Evolutionary conservation across 306 rosid genomes (phyloP), one percentile per base, ranked within the genome.

Genomic region (Leucaena leucocephala): DNA sequence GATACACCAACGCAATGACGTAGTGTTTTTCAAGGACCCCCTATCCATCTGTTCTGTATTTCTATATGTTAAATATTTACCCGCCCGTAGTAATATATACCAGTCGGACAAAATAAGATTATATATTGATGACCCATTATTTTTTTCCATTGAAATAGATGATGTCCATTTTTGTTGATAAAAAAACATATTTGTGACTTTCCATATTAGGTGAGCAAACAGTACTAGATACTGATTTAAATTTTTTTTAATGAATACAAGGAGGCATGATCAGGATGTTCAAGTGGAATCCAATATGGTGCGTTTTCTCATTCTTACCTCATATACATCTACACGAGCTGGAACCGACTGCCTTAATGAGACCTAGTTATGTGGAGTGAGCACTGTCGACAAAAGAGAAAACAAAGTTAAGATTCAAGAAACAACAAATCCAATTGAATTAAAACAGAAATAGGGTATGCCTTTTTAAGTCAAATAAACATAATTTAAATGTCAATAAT

Each of bases 321-420:
- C 80, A 64, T 80, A 83, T 80, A 81, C 83, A 87, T 86, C 89
- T 80, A 78, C 76, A 73, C 77, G 77, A 82, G 96, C 96, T 85
- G 92, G 94, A 88, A 87, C 92, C 90, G 74, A 83, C 81, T 79
- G 86, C 87, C 89, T 83, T 86, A 84, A 84, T 59, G 66, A 65
- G 79, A 85, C 89, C 97, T 89, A 90, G 89, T 92, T 89, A 82
- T 76, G 88, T 80, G 97, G 89, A 68, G 90, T 91, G 85, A 93
- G 93, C 91, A 96, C 98, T 96, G 96, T 81, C 81, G 89, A 80
- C 76, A 84, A 64, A 71, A 72, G 63, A 64, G 80, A 79, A 75
- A 72, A 72, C 22, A 71, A 77, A 74, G 78, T 63, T 85, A 13
- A 88, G 83, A 44, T 81, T 73, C 40, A 55, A 42, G 40, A 50